Percentiles rank a stretch among this genome's conserved stretches.
Evolutionary conservation across 805 yeast genomes (phyloP).

Genomic region (Zygosaccharomyces siamensis): DNA sequence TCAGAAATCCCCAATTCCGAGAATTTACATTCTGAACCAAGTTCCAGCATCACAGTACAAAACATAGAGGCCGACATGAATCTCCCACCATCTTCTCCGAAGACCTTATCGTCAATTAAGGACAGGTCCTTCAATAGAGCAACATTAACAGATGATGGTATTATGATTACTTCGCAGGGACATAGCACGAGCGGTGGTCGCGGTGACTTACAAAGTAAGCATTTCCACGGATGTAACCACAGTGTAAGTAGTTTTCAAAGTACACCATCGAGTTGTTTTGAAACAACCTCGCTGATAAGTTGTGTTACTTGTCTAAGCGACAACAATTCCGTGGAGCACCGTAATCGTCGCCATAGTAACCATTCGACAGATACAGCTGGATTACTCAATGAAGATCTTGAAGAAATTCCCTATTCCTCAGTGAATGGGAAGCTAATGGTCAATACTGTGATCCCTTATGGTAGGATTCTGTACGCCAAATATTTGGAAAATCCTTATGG

Average conservation of each 20-base stretch:
- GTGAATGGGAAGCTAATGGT: constrained; percentile 31
- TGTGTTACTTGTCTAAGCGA: constrained; percentile 34
- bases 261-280: constrained; percentile 17
- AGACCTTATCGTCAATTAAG: constrained; percentile 6
- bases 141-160: constrained; percentile 34
- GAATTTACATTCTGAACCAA: constrained; percentile 10
- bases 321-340: constrained; percentile 10
- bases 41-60: constrained; percentile 9
- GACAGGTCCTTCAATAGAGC: constrained; percentile 24
- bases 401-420: constrained; percentile 19
- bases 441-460: constrained; percentile 33
- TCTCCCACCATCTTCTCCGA: constrained; percentile 8
- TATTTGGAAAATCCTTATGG: constrained; percentile 17
- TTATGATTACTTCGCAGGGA: constrained; percentile 33
- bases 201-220: constrained; percentile 1
- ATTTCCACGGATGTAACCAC: constrained; percentile 6
- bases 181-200: constrained; percentile 5
- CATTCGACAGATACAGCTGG: constrained; percentile 1
- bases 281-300: constrained; percentile 34
- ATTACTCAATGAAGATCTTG: constrained; percentile 2
- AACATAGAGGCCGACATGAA: constrained; percentile 13
- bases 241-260: constrained; percentile 7
- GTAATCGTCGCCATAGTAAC: constrained; percentile 6
- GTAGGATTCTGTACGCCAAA: constrained; percentile 29
- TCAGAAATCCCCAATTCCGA: not conserved